A percentile compares a stretch with the other conserved stretches of the same genome.
These are phyloP conservation scores for Phytophthora pini DNA, from an alignment of 352 stramenopile genomes.

Conservation along the genomic window DNA sequence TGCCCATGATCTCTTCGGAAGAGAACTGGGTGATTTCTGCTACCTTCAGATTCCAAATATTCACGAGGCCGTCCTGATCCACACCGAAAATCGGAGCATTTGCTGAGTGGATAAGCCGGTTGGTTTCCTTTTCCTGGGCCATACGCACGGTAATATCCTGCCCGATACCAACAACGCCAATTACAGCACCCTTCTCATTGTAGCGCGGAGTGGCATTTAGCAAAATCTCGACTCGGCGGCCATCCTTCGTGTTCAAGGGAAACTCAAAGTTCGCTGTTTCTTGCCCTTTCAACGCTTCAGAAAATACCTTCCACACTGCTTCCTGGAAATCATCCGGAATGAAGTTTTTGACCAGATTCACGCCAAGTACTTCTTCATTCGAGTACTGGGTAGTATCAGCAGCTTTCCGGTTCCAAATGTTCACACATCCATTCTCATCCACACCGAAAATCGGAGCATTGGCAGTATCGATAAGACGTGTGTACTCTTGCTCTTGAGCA, in stretches of 20 bases:
- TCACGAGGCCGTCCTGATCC: constrained; percentile 57
- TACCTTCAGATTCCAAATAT: constrained; percentile 81
- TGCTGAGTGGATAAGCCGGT: constrained; percentile 66
- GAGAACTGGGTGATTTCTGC: constrained; percentile 76
- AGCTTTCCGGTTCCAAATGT: no score
- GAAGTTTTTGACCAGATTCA: constrained; percentile 73
- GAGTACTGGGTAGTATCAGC: no score
- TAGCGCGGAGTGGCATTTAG: constrained; percentile 74
- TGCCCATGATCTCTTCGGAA: constrained; percentile 77
- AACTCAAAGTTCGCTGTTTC: constrained; percentile 64
- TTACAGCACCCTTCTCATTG: constrained; percentile 60
- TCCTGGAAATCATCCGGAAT: constrained; percentile 61
- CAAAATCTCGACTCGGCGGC: constrained; percentile 66
- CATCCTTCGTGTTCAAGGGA: constrained; percentile 64
- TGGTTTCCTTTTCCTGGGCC: constrained; percentile 69
- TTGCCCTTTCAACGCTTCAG: constrained; percentile 50
- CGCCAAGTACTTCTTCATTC: constrained; percentile 14
- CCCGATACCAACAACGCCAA: constrained; percentile 72
- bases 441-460: constrained; percentile 85
- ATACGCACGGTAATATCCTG: constrained; percentile 64
- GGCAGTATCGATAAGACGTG: constrained; percentile 43
- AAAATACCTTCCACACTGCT: constrained; percentile 51
- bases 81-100: constrained; percentile 75
- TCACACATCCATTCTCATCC: constrained; percentile 36
- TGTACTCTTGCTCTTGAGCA: constrained; percentile 69